phyloP scores from a whole-genome alignment of 164 flowering plant species.

The Stephania cephalantha region DNA sequence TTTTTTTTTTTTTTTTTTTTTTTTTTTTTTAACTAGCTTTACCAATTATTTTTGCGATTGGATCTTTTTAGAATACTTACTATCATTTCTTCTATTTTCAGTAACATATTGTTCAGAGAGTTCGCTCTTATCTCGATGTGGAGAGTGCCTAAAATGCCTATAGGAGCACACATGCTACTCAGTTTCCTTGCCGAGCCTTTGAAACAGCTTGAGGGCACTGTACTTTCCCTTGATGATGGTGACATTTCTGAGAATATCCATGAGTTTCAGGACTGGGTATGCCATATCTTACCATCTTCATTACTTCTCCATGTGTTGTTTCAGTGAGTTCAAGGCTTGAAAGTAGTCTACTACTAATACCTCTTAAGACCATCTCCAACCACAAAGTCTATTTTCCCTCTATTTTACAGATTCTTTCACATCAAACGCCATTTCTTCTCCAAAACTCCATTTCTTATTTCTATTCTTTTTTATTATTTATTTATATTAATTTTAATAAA shows the following conservation, averaged over 20 bases:
- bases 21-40: not conserved
- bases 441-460: no score
- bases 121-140: conserved; percentile 96
- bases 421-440: no score
- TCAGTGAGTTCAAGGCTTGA: not conserved
- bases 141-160: conserved; percentile 92
- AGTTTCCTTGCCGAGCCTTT: conserved; percentile 94
- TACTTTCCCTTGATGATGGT: conserved; percentile 42
- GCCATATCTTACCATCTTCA: conserved; percentile 7
- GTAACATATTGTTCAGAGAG: conserved; percentile 86
- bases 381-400: no score
- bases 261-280: conserved; percentile 95
- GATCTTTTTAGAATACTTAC: conserved; percentile 4
- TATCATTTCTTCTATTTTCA: conserved; percentile 24
- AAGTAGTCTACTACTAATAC: no score
- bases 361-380: no score
- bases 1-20: not conserved
- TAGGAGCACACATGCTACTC: conserved; percentile 81
- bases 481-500: no score
- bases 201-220: conserved; percentile 56
- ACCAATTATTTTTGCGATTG: not conserved
- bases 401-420: no score
- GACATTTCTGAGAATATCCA: conserved; percentile 55
- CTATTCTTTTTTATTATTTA: no score
- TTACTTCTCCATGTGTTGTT: not conserved